Percentiles rank a stretch among this genome's conserved stretches.
These are phyloP conservation scores for Botrytis hyacinthi DNA, from an alignment of 2,329 filamentous ascomycete species.

Conservation along the genomic window DNA sequence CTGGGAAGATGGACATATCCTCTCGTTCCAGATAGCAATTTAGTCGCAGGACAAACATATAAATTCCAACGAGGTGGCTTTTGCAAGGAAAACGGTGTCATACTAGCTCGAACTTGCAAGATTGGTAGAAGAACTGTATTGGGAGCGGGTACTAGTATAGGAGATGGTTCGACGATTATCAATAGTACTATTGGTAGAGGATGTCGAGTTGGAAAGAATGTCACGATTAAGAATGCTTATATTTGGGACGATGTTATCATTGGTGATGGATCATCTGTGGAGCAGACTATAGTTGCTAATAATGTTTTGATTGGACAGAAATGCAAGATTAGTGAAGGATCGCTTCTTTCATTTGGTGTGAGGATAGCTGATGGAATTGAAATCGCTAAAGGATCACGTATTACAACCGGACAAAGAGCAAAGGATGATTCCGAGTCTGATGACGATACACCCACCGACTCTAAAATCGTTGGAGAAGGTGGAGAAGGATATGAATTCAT, in stretches of 20 bases:
- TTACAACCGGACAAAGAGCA: constrained; percentile 44
- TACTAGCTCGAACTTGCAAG: constrained; percentile 68
- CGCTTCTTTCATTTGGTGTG: constrained; percentile 77
- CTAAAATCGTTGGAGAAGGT: constrained; percentile 53
- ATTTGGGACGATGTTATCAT: constrained; percentile 85
- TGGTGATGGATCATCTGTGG: constrained; percentile 69
- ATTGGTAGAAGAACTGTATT: constrained; percentile 70
- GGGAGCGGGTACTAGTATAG: constrained; percentile 73
- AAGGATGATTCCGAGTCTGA: constrained; percentile 43
- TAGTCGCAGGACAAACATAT: constrained; percentile 76
- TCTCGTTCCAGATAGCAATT: constrained; percentile 83
- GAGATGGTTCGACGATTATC: constrained; percentile 65
- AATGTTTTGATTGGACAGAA: constrained; percentile 68
- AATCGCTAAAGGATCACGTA: constrained; percentile 40
- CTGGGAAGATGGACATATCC: constrained; percentile 85
- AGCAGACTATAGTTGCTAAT: constrained; percentile 73
- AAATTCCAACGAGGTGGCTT: constrained; percentile 65
- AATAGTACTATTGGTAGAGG: constrained; percentile 80
- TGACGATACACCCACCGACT: constrained; percentile 43
- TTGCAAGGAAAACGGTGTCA: constrained; percentile 76
- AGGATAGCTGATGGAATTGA: constrained; percentile 62
- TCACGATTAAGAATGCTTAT: constrained; percentile 73
- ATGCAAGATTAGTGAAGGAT: constrained; percentile 67
- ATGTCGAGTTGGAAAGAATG: constrained; percentile 84
- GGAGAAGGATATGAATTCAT: constrained; percentile 65